phyloP scores from a whole-genome alignment of 306 rosid species.

The Cicer bijugum region DNA sequence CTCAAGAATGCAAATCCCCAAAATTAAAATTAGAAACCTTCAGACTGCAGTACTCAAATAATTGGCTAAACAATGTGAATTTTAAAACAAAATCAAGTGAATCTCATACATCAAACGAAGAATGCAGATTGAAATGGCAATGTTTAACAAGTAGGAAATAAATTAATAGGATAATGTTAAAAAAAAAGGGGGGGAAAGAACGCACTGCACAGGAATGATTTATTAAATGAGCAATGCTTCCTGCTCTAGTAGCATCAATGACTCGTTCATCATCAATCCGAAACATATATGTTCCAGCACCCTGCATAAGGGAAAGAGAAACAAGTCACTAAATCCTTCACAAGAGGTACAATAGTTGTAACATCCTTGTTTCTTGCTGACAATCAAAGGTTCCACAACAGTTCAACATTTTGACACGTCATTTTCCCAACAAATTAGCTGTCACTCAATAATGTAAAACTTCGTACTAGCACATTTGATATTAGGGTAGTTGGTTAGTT shows the following conservation, averaged over 20 bases:
- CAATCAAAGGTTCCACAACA: conserved; percentile 23
- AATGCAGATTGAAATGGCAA: conserved; percentile 22
- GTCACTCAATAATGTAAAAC: not conserved
- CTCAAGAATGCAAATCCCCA: conserved; percentile 40
- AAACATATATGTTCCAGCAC: conserved; percentile 99
- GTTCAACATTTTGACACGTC: conserved; percentile 12
- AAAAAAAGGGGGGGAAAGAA: conserved; percentile 25
- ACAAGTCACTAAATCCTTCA: conserved; percentile 41
- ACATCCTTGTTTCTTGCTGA: conserved; percentile 34
- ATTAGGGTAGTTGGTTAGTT: not conserved
- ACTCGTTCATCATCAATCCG: conserved; percentile 94
- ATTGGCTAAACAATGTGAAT: conserved; percentile 12
- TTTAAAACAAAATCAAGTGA: conserved; percentile 28
- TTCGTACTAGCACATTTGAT: conserved; percentile 35
- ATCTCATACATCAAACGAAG: conserved; percentile 27
- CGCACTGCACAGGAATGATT: conserved; percentile 98
- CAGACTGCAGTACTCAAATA: conserved; percentile 13
- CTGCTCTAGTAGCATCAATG: conserved; percentile 97
- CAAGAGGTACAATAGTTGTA: conserved; percentile 24
- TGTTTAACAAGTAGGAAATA: conserved; percentile 36
- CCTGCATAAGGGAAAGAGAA: conserved; percentile 64
- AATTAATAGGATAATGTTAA: conserved; percentile 38
- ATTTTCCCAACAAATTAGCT: conserved; percentile 28
- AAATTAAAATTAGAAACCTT: conserved; percentile 31
- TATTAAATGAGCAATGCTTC: conserved; percentile 98